Conservation (phyloP, 768 basidiomycete species). For the Gymnopilus dilepis region DNA sequence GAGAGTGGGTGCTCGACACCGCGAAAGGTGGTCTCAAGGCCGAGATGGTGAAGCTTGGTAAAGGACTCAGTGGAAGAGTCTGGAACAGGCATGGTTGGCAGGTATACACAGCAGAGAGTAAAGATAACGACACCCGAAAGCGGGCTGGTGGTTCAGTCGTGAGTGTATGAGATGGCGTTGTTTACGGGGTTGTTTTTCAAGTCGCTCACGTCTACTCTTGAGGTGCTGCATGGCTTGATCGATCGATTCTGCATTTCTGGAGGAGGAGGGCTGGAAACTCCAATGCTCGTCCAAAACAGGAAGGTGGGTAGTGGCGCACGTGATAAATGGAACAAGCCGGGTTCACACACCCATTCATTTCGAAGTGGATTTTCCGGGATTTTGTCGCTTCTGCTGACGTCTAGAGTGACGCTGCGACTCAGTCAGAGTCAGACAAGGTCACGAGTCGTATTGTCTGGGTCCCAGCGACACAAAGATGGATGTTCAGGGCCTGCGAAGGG, state of each 20-base stretch:
- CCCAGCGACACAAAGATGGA: not conserved
- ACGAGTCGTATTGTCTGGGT: not conserved
- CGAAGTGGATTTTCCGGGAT: constrained; percentile 5
- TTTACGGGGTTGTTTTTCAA: constrained; percentile 16
- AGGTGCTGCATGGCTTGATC: constrained; percentile 35
- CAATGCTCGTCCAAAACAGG: constrained; percentile 34
- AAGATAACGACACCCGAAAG: constrained; percentile 27
- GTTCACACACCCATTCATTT: constrained; percentile 1
- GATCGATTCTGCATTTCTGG: constrained; percentile 40
- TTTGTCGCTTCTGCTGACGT: not conserved
- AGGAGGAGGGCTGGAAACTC: constrained; percentile 33
- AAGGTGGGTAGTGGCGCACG: constrained; percentile 30
- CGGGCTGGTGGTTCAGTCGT: constrained; percentile 23
- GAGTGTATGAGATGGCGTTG: constrained; percentile 13
- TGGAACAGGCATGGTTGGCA: constrained; percentile 34
- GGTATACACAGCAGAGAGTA: constrained; percentile 14
- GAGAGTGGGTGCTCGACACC: constrained; percentile 69
- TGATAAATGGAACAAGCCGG: constrained; percentile 19
- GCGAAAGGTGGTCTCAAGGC: constrained; percentile 66
- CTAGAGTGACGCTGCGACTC: constrained; percentile 3
- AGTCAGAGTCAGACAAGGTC: not conserved
- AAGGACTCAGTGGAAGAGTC: constrained; percentile 24
- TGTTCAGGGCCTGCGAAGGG: not conserved
- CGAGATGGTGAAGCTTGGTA: constrained; percentile 52
- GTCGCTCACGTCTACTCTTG: constrained; percentile 17